These are phyloP conservation scores for Clavariopsis aquatica DNA, from an alignment of 495 filamentous ascomycete genomes.

Conservation along the genomic window DNA sequence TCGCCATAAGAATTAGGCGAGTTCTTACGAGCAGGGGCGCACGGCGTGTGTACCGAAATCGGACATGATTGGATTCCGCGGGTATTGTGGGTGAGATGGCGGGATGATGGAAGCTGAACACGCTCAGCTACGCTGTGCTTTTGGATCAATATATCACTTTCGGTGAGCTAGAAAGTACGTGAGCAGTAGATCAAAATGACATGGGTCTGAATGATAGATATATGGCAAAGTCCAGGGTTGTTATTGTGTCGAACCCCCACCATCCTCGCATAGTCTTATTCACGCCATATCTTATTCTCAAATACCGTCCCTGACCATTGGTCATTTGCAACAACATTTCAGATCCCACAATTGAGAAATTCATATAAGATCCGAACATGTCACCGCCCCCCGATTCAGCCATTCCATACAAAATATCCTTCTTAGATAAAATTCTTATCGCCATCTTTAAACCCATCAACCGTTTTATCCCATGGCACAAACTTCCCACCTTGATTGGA, in stretches of 20 bases:
- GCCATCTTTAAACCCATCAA: conserved; percentile 45
- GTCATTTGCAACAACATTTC: too few species aligned
- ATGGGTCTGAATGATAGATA: too few species aligned
- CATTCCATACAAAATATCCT: conserved; percentile 2
- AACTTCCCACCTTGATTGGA: conserved; percentile 46
- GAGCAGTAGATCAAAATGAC: neutral
- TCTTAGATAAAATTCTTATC: conserved; percentile 31
- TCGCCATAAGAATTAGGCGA: neutral
- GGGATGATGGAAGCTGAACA: neutral
- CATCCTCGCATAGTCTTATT: neutral
- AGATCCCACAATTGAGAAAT: too few species aligned
- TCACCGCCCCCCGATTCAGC: neutral
- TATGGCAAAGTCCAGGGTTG: neutral
- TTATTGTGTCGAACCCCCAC: neutral
- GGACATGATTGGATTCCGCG: neutral
- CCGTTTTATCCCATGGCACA: conserved; percentile 46
- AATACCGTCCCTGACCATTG: too few species aligned
- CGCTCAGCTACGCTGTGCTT: neutral
- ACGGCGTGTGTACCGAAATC: neutral
- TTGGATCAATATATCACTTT: neutral
- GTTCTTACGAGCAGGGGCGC: neutral
- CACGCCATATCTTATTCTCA: neutral
- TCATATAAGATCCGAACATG: neutral
- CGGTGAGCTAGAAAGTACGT: neutral
- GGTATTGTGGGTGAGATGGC: neutral